These are phyloP conservation scores for Pyricularia grisea DNA, from an alignment of 2,329 filamentous ascomycete species.

Conservation along the genomic window DNA sequence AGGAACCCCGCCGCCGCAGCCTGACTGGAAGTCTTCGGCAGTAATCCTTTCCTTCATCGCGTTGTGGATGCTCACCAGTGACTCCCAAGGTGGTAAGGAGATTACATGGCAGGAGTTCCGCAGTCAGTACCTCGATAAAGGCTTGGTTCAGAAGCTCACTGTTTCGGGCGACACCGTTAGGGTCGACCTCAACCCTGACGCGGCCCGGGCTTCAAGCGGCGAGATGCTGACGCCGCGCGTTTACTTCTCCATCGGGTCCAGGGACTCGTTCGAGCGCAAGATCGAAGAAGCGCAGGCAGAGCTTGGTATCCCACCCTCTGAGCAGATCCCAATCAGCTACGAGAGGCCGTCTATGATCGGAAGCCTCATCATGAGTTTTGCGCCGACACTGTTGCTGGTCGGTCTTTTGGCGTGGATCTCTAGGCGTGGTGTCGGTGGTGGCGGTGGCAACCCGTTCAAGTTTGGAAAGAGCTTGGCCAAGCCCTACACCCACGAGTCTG, in stretches of 20 bases:
- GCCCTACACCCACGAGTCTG: slow-evolving; percentile 94
- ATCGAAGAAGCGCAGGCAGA: slow-evolving; percentile 83
- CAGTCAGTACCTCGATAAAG: slow-evolving; percentile 90
- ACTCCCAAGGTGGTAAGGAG: slow-evolving; percentile 45
- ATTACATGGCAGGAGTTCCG: slow-evolving; percentile 98
- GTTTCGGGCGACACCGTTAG: slow-evolving; percentile 65
- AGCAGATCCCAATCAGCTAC: slow-evolving; percentile 90
- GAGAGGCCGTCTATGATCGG: slow-evolving; percentile 66
- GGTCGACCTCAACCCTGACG: slow-evolving; percentile 71
- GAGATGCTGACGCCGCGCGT: slow-evolving; percentile 69
- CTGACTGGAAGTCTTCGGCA: slow-evolving; percentile 8
- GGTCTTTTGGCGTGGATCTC: slow-evolving; percentile 74
- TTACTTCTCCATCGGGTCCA: slow-evolving; percentile 91
- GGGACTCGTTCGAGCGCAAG: slow-evolving; percentile 84
- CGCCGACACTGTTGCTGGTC: slow-evolving; percentile 78
- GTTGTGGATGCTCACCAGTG: slow-evolving; percentile 30
- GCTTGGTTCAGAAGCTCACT: slow-evolving; percentile 86
- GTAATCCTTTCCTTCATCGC: slow-evolving; percentile 10
- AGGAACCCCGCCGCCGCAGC: slow-evolving; percentile 6
- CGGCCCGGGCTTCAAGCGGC: slow-evolving; percentile 62
- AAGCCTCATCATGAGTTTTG: slow-evolving; percentile 67
- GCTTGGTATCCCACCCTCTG: slow-evolving; percentile 73
- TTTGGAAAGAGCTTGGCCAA: slow-evolving; percentile 95
- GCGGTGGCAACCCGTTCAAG: slow-evolving; percentile 75
- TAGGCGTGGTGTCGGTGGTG: slow-evolving; percentile 61